These are phyloP conservation scores for Fraxinus latifolia DNA, from an alignment of 305 asterid genomes.

Conservation along the genomic window DNA sequence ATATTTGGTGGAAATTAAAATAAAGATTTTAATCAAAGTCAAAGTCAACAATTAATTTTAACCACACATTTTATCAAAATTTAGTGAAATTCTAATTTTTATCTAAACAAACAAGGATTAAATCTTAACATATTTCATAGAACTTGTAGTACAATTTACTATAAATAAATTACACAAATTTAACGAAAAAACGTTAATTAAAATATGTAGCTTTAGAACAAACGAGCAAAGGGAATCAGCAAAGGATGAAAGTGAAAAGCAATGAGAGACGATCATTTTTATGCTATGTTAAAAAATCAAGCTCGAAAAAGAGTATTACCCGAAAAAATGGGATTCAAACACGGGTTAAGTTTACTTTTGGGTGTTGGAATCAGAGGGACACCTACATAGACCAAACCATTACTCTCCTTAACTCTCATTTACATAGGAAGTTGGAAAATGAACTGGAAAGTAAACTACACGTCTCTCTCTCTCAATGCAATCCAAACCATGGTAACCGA, in stretches of 20 bases:
- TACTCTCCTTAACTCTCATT: conserved; percentile 25
- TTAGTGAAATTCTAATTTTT: too few relatives aligned
- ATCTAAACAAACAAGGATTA: not conserved
- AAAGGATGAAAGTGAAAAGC: not conserved
- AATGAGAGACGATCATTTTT: not conserved
- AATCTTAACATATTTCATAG: not conserved
- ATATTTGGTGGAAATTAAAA: too few relatives aligned
- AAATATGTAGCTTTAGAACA: not conserved
- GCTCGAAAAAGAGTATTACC: not conserved
- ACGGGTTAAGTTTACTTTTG: conserved; percentile 13
- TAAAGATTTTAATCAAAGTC: too few relatives aligned
- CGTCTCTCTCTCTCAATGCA: conserved; percentile 9
- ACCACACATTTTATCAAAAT: too few relatives aligned
- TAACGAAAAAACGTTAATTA: too few relatives aligned
- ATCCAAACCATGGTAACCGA: conserved; percentile 10
- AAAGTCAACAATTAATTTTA: too few relatives aligned
- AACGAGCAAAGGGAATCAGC: not conserved
- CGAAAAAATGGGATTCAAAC: not conserved
- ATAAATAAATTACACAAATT: too few relatives aligned
- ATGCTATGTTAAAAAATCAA: not conserved
- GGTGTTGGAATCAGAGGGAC: conserved; percentile 58
- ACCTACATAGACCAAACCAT: conserved; percentile 43
- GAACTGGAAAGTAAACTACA: conserved; percentile 22
- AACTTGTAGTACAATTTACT: too few relatives aligned
- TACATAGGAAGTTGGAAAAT: conserved; percentile 39